Percentiles rank a stretch among this genome's conserved stretches.
Conservation (phyloP, 495 filamentous ascomycete genomes). For the Neurospora tetraspora region DNA sequence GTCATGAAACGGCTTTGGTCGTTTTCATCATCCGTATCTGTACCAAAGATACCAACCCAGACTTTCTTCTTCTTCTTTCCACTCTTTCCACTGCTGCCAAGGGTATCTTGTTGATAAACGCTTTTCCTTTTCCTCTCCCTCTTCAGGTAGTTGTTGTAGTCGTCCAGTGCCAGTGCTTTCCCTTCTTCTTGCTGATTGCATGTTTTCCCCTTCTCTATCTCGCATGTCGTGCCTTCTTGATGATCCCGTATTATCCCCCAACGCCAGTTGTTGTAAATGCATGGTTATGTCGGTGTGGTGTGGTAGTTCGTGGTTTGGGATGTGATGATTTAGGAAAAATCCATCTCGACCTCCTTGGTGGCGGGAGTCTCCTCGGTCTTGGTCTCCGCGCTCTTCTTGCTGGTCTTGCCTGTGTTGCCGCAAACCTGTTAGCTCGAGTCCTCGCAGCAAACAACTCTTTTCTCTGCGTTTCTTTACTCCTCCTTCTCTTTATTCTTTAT, state of each 20-base stretch:
- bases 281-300: background rate
- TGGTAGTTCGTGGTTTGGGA: background rate
- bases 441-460: background rate
- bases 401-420: background rate
- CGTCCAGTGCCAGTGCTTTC: background rate
- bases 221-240: background rate
- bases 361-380: background rate
- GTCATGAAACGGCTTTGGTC: background rate
- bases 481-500: background rate
- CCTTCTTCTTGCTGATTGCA: too few relatives aligned
- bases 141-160: background rate
- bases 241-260: background rate
- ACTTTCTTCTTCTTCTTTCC: background rate
- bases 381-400: background rate
- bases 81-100: background rate
- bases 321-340: background rate
- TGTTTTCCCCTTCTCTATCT: background rate
- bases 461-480: background rate
- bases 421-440: background rate
- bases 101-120: background rate
- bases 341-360: background rate
- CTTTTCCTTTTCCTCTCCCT: background rate
- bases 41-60: background rate
- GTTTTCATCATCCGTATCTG: background rate
- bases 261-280: background rate